Evolutionary conservation across 2,329 filamentous ascomycete species (phyloP), one percentile per base, ranked within the genome.

Genomic region (Graphilbum ipis-grandicollis): DNA sequence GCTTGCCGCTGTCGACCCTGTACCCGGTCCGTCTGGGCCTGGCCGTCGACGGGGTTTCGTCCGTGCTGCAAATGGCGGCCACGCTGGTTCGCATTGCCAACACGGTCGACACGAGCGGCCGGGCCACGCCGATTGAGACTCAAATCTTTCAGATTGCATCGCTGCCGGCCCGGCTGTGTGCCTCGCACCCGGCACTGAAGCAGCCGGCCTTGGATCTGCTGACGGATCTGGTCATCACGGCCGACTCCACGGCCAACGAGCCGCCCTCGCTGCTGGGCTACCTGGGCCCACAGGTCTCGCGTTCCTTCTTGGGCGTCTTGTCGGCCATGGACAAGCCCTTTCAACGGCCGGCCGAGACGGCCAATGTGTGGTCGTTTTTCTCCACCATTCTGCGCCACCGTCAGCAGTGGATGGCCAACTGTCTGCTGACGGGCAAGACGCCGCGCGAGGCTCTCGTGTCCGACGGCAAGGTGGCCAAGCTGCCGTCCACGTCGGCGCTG

Each of bases 391-490:
- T 98, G 41, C 79, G 80, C 45, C 86, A 84, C 52, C 77, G 84
- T 43, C 90, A 98, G 52, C 86, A 93, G 51, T 96, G 88, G 82
- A 82, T 98, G 61, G 83, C 88, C 0, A 83, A 93, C 43, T 93
- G 86, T 50, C 66, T 98, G 9, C 71, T 96, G 29, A 94, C 85
- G 7, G 90, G 86, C 18, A 79, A 76, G 50, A 84, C 84, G 1
- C 85, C 88, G 4, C 74, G 81, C 43, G 75, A 90, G 46, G 71
- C 79, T 5, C 60, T 84, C 49, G 73, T 73, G 44, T 60, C 59
- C 31, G 65, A 63, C 33, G 19, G 33, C 36, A 68, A 68, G 45
- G 59, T 66, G 21, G 59, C 65, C 13, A 60, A 65, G 37, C 50
- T 64, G 15, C 56, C 62, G 5, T 48, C 61, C 0, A 60, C 73